phyloP scores from a whole-genome alignment of 1,139 yeast species.

The Zhuliangozyma blackwelliae region DNA sequence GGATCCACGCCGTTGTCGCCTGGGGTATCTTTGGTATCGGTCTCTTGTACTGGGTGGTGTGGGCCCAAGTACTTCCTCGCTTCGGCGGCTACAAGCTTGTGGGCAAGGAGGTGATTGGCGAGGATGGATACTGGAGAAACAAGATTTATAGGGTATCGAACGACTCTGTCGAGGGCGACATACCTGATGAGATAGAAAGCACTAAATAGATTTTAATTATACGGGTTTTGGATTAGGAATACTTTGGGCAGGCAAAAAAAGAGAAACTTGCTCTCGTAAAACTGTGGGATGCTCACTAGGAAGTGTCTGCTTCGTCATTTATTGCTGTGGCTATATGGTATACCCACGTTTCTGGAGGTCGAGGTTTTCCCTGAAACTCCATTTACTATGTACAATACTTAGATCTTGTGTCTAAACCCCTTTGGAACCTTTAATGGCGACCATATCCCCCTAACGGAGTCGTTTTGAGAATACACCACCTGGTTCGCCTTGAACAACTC shows the following conservation, averaged over 20 bases:
- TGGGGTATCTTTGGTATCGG: conserved; percentile 77
- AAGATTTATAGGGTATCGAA: conserved; percentile 44
- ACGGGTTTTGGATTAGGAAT: no score
- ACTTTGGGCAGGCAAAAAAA: no score
- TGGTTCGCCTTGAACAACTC: conserved; percentile 46
- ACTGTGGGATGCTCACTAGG: no score
- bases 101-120: conserved; percentile 59
- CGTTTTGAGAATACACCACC: conserved; percentile 74
- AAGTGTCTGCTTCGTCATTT: no score
- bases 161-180: conserved; percentile 15
- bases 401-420: conserved; percentile 63
- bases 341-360: no score
- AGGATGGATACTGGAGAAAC: conserved; percentile 73
- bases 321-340: no score
- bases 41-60: conserved; percentile 63
- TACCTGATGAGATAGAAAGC: conserved; percentile 8
- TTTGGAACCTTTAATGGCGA: conserved; percentile 87
- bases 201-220: not conserved
- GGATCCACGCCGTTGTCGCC: conserved; percentile 78
- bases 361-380: not conserved
- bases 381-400: conserved; percentile 10
- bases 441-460: conserved; percentile 95
- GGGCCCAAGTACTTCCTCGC: conserved; percentile 60
- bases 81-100: conserved; percentile 56
- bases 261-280: no score